Conservation (phyloP, 2,329 filamentous ascomycete genomes). For the Phoma herbarum region DNA sequence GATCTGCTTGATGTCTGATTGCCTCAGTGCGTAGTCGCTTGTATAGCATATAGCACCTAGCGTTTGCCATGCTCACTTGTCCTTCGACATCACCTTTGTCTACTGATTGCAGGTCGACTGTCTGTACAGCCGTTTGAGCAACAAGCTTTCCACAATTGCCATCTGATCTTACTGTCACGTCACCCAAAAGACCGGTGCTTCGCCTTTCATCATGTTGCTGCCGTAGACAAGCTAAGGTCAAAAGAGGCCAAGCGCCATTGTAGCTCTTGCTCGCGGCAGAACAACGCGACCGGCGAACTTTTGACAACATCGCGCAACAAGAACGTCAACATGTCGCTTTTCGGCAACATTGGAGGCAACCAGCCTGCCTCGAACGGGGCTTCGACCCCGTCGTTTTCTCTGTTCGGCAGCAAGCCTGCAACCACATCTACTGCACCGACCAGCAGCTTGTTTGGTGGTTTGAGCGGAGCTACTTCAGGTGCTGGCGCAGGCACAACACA, state of each 20-base stretch:
- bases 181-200: background rate
- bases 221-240: background rate
- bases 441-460: slow-evolving; percentile 42
- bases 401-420: slow-evolving; percentile 40
- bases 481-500: slow-evolving; percentile 39
- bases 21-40: background rate
- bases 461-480: slow-evolving; percentile 38
- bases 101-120: background rate
- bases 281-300: slow-evolving; percentile 38
- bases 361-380: slow-evolving; percentile 43
- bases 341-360: slow-evolving; percentile 41
- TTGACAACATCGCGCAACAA: slow-evolving; percentile 35
- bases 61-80: slow-evolving; percentile 5
- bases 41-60: slow-evolving; percentile 1
- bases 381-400: slow-evolving; percentile 29
- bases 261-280: slow-evolving; percentile 22
- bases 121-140: slow-evolving; percentile 7
- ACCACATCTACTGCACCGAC: slow-evolving; percentile 35
- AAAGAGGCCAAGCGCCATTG: slow-evolving; percentile 14
- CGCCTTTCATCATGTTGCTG: slow-evolving; percentile 7
- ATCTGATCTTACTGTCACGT: background rate
- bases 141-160: background rate
- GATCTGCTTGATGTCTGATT: background rate
- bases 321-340: slow-evolving; percentile 45
- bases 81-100: background rate